phyloP scores from a whole-genome alignment of 2,329 filamentous ascomycete genomes.

The Hymenoscyphus fraxineus region DNA sequence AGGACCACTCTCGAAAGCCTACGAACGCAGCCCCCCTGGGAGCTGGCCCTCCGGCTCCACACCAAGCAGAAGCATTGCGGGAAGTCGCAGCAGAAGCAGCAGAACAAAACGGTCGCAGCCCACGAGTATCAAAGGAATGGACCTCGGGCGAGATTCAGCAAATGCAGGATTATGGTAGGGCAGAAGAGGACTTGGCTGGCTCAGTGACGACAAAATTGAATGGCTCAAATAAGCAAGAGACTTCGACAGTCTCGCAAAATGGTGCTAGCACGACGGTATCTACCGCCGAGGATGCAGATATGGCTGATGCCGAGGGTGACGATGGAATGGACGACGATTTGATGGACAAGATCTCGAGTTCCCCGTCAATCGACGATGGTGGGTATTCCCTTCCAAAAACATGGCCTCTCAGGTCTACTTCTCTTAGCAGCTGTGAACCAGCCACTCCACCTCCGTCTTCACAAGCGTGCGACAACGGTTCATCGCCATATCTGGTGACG shows the following conservation, averaged over 20 bases:
- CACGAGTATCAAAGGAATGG: conserved; percentile 55
- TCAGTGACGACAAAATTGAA: conserved; percentile 41
- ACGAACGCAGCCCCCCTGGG: conserved; percentile 48
- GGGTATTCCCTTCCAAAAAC: conserved; percentile 50
- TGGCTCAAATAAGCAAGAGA: conserved; percentile 43
- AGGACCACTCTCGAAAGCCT: conserved; percentile 67
- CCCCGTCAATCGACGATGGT: conserved; percentile 99
- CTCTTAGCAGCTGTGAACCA: conserved; percentile 22
- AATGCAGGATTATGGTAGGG: conserved; percentile 35
- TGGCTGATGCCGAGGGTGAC: conserved; percentile 65
- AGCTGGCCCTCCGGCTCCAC: conserved; percentile 54
- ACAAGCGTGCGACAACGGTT: conserved; percentile 36
- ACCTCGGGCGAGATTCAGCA: conserved; percentile 34
- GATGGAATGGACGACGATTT: conserved; percentile 80
- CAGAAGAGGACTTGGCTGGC: conserved; percentile 41
- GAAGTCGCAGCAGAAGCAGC: conserved; percentile 73
- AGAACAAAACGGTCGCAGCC: conserved; percentile 65
- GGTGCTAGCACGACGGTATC: conserved; percentile 46
- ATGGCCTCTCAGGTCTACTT: conserved; percentile 32
- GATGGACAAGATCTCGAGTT: conserved; percentile 98
- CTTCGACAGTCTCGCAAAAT: conserved; percentile 58
- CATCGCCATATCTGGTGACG: conserved; percentile 32
- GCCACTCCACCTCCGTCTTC: conserved; percentile 22
- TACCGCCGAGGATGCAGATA: conserved; percentile 55
- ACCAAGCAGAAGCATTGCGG: conserved; percentile 81